Base-by-base conservation (phyloP, 768 basidiomycete species). In the Lentinula edodes region DNA sequence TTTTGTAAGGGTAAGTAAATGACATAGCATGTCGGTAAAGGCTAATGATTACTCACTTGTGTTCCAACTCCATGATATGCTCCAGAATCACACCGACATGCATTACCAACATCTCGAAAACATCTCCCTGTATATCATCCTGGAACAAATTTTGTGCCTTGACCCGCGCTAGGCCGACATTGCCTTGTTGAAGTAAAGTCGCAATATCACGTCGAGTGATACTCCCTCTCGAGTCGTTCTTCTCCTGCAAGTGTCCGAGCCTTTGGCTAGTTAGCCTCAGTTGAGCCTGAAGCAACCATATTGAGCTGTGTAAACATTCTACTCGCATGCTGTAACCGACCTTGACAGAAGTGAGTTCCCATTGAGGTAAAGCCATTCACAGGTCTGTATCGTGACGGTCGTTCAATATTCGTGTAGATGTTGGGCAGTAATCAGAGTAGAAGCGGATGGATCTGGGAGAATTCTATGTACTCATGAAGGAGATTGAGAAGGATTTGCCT, bases 121-220 rank as follows among this genome's bases (percentile, higher is more conserved):
- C 66, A 66, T 88, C 85, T 8, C 79, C 82, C 63, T 80, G 75
- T 8, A 76, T 73, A 66, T 91, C 89, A 52, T 89, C 87, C 43
- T 80, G 75, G 28, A 89, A 80, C 52, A 88, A 70, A 66, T 80
- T 84, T 69, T 87, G 86, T 1, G 87, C 87, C 74, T 90, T 91
- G n/a, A 82, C 79, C 52, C 89, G 83, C 12, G 90, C 90, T 35
- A 89, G 72, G 15, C 75, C 76, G 57, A 88, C 73, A 58, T 88
- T 83, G 42, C 81, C 80, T 64, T 87, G 83, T 55, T 82, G 80
- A 45, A 92, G 76, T 16, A 87, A 72, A 12, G 81, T 85, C 5
- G 88, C 84, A 61, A 92, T 86, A 69, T 91, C 89, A 64, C 79
- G 79, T 65, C 87, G 80, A 18, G 81, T 83, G 48, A 89, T 83